These are phyloP conservation scores for Annulohypoxylon truncatum DNA, from an alignment of 2,329 filamentous ascomycete species.

Conservation along the genomic window DNA sequence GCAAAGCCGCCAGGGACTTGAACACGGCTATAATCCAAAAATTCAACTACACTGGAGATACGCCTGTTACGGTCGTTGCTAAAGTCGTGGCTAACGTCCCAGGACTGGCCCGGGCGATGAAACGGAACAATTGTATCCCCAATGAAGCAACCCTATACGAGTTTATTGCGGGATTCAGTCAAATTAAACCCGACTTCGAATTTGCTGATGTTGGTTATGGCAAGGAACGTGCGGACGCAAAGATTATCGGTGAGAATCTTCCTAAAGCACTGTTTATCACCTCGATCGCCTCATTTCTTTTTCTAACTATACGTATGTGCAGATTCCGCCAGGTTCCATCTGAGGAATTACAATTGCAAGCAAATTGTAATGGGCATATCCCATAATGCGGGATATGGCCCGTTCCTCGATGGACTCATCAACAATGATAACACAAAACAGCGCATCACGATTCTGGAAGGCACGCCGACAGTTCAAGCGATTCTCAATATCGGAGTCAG, in stretches of 20 bases:
- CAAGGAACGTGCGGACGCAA: constrained; percentile 69
- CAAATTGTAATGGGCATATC: constrained; percentile 71
- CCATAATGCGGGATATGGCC: constrained; percentile 70
- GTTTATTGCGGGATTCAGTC: constrained; percentile 70
- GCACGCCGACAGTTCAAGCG: constrained; percentile 62
- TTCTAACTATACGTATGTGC: constrained; percentile 12
- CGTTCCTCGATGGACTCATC: constrained; percentile 67
- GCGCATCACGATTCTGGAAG: constrained; percentile 67
- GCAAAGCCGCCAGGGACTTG: constrained; percentile 62
- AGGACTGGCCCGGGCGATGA: constrained; percentile 63
- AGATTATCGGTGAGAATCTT: constrained; percentile 65
- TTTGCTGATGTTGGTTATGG: constrained; percentile 71
- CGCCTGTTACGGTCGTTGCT: constrained; percentile 61
- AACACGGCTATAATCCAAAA: constrained; percentile 60
- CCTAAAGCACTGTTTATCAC: constrained; percentile 1
- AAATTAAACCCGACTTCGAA: constrained; percentile 69
- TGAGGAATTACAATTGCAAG: constrained; percentile 71
- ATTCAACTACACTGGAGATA: constrained; percentile 58
- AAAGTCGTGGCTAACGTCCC: constrained; percentile 67
- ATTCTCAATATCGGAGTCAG: constrained; percentile 60
- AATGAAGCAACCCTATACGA: constrained; percentile 62
- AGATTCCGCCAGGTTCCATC: constrained; percentile 67
- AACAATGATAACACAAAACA: constrained; percentile 56
- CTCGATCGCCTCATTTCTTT: too few relatives aligned
- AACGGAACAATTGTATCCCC: constrained; percentile 59